Evolutionary conservation across 2,329 filamentous ascomycete species (phyloP).

Genomic region (Nannizzia gypsea): DNA sequence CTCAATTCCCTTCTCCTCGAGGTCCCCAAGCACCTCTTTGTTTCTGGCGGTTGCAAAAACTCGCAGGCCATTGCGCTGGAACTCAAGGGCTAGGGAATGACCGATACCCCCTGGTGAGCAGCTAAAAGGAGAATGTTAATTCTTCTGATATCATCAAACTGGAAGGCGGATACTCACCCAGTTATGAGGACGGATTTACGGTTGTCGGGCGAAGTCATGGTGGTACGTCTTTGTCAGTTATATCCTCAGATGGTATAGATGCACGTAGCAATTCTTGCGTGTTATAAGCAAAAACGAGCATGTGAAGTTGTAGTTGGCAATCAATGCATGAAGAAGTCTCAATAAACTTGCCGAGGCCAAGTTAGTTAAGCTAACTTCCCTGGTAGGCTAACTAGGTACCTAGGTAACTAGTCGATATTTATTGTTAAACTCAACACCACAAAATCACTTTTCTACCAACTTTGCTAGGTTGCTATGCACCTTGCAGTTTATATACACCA

Average conservation of each 20-base stretch:
- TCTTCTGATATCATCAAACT: background rate
- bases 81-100: constrained; percentile 46
- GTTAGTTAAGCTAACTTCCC: too few relatives aligned
- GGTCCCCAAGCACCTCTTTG: constrained; percentile 37
- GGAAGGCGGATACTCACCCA: constrained; percentile 22
- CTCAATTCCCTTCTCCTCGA: constrained; percentile 41
- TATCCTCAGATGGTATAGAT: too few relatives aligned
- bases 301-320: too few relatives aligned
- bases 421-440: too few relatives aligned
- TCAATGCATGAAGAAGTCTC: too few relatives aligned
- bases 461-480: background rate
- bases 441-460: too few relatives aligned
- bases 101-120: constrained; percentile 48
- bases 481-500: background rate
- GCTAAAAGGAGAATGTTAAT: constrained; percentile 17
- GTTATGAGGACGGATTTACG: constrained; percentile 33
- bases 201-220: constrained; percentile 17
- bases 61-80: constrained; percentile 41
- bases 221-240: too few relatives aligned
- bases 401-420: too few relatives aligned
- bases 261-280: too few relatives aligned
- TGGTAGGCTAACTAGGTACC: too few relatives aligned
- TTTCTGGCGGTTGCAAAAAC: constrained; percentile 49
- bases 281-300: too few relatives aligned
- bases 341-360: too few relatives aligned